These are phyloP conservation scores for Neocatenulostroma microsporum DNA, from an alignment of 2,329 filamentous ascomycete genomes.

Conservation along the genomic window DNA sequence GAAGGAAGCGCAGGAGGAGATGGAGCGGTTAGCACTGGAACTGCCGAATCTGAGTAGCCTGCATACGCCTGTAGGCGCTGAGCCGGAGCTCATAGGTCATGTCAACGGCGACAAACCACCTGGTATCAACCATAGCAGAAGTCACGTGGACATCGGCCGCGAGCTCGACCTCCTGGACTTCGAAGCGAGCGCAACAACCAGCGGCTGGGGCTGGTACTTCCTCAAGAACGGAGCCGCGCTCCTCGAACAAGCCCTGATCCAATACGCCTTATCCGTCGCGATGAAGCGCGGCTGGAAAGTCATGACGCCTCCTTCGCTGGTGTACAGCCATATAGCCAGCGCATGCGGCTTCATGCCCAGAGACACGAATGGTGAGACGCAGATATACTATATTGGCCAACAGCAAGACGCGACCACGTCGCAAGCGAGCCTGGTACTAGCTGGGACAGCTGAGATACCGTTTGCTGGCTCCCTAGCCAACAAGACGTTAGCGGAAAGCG, in stretches of 20 bases:
- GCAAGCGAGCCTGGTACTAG: slow-evolving; percentile 65
- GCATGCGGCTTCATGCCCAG: slow-evolving; percentile 93
- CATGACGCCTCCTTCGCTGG: slow-evolving; percentile 78
- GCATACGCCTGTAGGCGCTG: slow-evolving; percentile 62
- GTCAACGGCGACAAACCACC: slow-evolving; percentile 58
- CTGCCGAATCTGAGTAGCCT: slow-evolving; percentile 80
- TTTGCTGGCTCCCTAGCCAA: slow-evolving; percentile 85
- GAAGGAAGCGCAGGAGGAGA: slow-evolving; percentile 53
- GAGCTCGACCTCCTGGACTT: slow-evolving; percentile 91
- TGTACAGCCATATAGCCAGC: slow-evolving; percentile 82
- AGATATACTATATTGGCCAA: slow-evolving; percentile 67
- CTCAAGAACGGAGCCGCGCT: slow-evolving; percentile 83
- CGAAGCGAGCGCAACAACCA: slow-evolving; percentile 66
- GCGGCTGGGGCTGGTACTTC: slow-evolving; percentile 98
- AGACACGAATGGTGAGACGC: slow-evolving; percentile 82
- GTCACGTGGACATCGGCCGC: slow-evolving; percentile 66
- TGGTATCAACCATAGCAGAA: slow-evolving; percentile 9
- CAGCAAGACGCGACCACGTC: slow-evolving; percentile 53
- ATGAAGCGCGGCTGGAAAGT: slow-evolving; percentile 67
- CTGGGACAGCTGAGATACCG: slow-evolving; percentile 90
- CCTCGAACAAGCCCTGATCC: slow-evolving; percentile 87
- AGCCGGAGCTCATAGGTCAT: slow-evolving; percentile 61
- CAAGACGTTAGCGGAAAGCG: slow-evolving; percentile 53
- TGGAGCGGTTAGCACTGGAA: slow-evolving; percentile 64
- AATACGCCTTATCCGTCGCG: slow-evolving; percentile 72